Evolutionary conservation across 1,284 basidiomycete genomes (phyloP), one percentile per base, ranked within the genome.

Genomic region (Ustilago curta): DNA sequence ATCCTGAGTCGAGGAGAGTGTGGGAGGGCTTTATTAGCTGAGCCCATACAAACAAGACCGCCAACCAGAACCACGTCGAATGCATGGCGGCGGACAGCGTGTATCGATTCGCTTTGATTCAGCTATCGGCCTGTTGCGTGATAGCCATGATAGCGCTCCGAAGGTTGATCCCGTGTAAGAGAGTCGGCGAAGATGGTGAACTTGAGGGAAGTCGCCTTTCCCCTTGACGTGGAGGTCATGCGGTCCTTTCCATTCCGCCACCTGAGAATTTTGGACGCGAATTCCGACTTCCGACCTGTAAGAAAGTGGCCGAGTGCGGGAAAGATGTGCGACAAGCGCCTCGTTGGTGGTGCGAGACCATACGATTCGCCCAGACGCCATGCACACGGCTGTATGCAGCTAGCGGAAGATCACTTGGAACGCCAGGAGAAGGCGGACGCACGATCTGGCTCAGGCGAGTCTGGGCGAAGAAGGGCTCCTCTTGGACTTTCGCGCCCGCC

Each of bases 1-100:
- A 44, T 18, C 61, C 68, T 11, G 68, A 70, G 21, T 70, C 68
- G 8, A 70, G 56, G 8, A 69, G 60, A 2, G 58, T 23, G 23
- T 44, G 31, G 8, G 57, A 42, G 0, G 53, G 57, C n/a, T 29
- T 39, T 29, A 59, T 39, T 43, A 64, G 43, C 21, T 52, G 48
- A 23, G 58, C 42, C 19, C 52, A 48, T 16, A 47, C 23, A 11
- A 59, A 31, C 39, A 64, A 42, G 35, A 49, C 61, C 48, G 43
- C 7, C 3, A 49, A 44, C 61, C 57, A 60, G 23, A 11, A 35
- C 31, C 56, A 37, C 21, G 47, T 42, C 19, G 58, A 42, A 25
- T 53, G 68, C 68, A 70, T 70, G 39, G 42, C 54, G 40, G 32
- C 35, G 14, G 14, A 45, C 16, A 47, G 19, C 14, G 42, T 14